These are phyloP conservation scores for Leucocoprinus sp. DNA, from an alignment of 768 basidiomycete genomes.

Conservation along the genomic window DNA sequence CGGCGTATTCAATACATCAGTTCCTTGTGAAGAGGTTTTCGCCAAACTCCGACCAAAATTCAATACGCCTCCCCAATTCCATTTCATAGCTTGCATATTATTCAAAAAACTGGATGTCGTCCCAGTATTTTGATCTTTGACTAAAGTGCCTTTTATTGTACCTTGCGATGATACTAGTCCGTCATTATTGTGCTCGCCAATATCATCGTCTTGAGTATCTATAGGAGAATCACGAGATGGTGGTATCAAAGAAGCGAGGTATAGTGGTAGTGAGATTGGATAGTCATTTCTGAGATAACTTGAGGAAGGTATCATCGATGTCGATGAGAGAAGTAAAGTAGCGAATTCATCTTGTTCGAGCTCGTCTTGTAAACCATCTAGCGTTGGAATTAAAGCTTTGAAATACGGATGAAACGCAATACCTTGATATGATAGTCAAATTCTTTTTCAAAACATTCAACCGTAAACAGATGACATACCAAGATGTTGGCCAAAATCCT, in stretches of 20 bases:
- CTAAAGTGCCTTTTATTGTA: slow-evolving; percentile 19
- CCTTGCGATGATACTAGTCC: slow-evolving; percentile 24
- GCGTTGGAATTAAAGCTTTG: slow-evolving; percentile 34
- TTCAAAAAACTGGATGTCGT: slow-evolving; percentile 31
- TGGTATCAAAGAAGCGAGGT: slow-evolving; percentile 45
- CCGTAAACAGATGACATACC: slow-evolving; percentile 28
- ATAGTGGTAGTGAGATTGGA: slow-evolving; percentile 45
- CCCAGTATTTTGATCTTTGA: slow-evolving; percentile 3
- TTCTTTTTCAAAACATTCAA: slow-evolving; percentile 3
- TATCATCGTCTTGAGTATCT: slow-evolving; percentile 16
- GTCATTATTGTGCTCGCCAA: too few relatives aligned
- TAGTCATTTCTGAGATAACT: slow-evolving; percentile 35
- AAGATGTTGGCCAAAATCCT: slow-evolving; percentile 46
- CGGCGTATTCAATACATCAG: background rate
- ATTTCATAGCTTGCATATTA: slow-evolving; percentile 50
- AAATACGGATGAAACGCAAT: slow-evolving; percentile 53
- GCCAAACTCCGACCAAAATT: slow-evolving; percentile 41
- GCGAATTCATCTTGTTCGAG: slow-evolving; percentile 33
- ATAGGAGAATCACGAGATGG: slow-evolving; percentile 21
- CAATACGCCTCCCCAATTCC: slow-evolving; percentile 60
- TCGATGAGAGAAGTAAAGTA: slow-evolving; percentile 45
- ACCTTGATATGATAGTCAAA: slow-evolving; percentile 28
- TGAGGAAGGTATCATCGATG: slow-evolving; percentile 49
- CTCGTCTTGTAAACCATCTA: slow-evolving; percentile 45
- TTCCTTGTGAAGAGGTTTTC: background rate